phyloP scores from a whole-genome alignment of 2,329 filamentous ascomycete species.

The Thelonectria olida region DNA sequence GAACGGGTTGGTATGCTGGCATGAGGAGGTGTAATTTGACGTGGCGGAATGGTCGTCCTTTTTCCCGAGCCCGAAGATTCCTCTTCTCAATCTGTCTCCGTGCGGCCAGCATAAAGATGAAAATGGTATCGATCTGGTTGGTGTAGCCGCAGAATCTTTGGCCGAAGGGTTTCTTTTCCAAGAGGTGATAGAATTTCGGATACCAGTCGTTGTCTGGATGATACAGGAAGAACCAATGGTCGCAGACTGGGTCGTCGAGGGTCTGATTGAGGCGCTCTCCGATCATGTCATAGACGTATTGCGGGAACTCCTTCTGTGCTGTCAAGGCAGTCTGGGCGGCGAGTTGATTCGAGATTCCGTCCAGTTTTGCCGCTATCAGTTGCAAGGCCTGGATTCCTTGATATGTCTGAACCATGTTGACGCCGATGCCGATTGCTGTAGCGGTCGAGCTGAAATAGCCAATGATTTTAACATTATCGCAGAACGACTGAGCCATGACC shows the following conservation, averaged over 20 bases:
- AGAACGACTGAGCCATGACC: constrained; percentile 46
- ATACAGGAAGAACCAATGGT: constrained; percentile 53
- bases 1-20: constrained; percentile 50
- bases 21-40: constrained; percentile 49
- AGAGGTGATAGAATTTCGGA: constrained; percentile 49
- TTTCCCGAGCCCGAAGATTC: constrained; percentile 34
- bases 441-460: constrained; percentile 44
- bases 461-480: constrained; percentile 44
- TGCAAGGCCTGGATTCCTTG: constrained; percentile 48
- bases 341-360: constrained; percentile 45
- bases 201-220: constrained; percentile 55
- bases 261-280: constrained; percentile 47
- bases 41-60: constrained; percentile 33
- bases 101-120: constrained; percentile 51
- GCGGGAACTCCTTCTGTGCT: constrained; percentile 49
- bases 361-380: constrained; percentile 46
- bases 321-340: constrained; percentile 48
- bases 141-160: constrained; percentile 51
- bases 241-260: constrained; percentile 38
- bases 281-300: constrained; percentile 49
- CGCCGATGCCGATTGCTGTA: constrained; percentile 43
- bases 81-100: constrained; percentile 38
- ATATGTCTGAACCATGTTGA: constrained; percentile 47
- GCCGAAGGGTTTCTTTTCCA: constrained; percentile 45
- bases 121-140: constrained; percentile 51